Evolutionary conservation across 1,139 yeast species (phyloP).

Genomic region (Geotrichum carabidarum): DNA sequence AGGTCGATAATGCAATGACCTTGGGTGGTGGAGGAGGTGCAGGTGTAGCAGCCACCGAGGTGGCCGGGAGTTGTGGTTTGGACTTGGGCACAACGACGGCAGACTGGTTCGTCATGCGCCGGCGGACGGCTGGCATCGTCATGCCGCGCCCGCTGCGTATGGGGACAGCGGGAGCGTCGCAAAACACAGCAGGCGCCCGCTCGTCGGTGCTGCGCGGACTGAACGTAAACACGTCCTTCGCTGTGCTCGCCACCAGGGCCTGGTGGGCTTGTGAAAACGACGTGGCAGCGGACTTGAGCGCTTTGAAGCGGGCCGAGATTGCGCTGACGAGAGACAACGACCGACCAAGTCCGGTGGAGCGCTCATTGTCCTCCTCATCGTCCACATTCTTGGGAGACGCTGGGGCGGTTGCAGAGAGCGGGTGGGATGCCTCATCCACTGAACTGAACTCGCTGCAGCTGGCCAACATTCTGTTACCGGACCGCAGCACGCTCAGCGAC

Average conservation of each 20-base stretch:
- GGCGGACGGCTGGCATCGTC: not conserved
- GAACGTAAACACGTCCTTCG: slow-evolving; percentile 26
- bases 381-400: not conserved
- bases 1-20: slow-evolving; percentile 2
- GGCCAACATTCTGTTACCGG: not conserved
- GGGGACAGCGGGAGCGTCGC: not conserved
- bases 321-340: slow-evolving; percentile 22
- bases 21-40: not conserved
- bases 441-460: not conserved
- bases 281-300: slow-evolving; percentile 29
- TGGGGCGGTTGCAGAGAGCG: not conserved
- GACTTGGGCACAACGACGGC: not conserved
- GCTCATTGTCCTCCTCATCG: not conserved
- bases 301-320: slow-evolving; percentile 29
- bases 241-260: slow-evolving; percentile 18
- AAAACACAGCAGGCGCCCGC: slow-evolving; percentile 9
- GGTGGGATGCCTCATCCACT: slow-evolving; percentile 1
- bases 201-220: slow-evolving; percentile 33
- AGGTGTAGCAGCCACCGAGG: not conserved
- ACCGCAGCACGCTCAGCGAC: not conserved
- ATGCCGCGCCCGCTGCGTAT: not conserved
- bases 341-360: not conserved
- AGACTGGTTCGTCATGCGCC: not conserved
- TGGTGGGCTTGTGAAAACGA: slow-evolving; percentile 30
- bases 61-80: not conserved